phyloP scores from a whole-genome alignment of 106 monocot genomes.

The Dendrobium huoshanense region DNA sequence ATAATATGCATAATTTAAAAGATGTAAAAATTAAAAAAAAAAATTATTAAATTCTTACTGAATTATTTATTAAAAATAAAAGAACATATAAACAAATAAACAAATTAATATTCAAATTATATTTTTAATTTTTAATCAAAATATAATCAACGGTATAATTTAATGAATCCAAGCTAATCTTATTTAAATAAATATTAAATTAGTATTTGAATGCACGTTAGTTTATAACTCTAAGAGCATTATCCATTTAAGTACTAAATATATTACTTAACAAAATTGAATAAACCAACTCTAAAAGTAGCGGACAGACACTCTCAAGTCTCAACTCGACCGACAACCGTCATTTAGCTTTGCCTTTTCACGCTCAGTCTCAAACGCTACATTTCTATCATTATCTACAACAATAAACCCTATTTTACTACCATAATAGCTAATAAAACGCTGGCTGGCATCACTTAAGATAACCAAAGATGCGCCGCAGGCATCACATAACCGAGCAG shows the following conservation, averaged over 20 bases:
- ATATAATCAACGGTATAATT: too few relatives aligned
- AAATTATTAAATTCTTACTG: too few relatives aligned
- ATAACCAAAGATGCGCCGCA: neutral
- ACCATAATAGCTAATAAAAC: neutral
- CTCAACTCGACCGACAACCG: neutral
- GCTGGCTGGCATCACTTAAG: neutral
- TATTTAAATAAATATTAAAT: too few relatives aligned
- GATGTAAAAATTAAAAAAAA: too few relatives aligned
- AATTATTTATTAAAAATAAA: too few relatives aligned
- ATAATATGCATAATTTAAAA: too few relatives aligned
- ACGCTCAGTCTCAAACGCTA: neutral
- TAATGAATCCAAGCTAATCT: too few relatives aligned
- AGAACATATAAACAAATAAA: too few relatives aligned
- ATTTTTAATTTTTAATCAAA: too few relatives aligned
- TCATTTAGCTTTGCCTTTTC: neutral
- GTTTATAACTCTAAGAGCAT: neutral
- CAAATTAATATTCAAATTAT: too few relatives aligned
- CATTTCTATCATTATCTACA: neutral
- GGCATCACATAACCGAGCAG: constrained; percentile 7
- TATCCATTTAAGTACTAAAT: neutral
- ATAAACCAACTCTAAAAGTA: neutral
- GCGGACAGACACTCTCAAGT: neutral
- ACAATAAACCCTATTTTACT: neutral
- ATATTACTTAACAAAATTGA: neutral
- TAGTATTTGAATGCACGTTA: too few relatives aligned